phyloP scores from a whole-genome alignment of 2,329 filamentous ascomycete genomes.

The Colletotrichum sp. region DNA sequence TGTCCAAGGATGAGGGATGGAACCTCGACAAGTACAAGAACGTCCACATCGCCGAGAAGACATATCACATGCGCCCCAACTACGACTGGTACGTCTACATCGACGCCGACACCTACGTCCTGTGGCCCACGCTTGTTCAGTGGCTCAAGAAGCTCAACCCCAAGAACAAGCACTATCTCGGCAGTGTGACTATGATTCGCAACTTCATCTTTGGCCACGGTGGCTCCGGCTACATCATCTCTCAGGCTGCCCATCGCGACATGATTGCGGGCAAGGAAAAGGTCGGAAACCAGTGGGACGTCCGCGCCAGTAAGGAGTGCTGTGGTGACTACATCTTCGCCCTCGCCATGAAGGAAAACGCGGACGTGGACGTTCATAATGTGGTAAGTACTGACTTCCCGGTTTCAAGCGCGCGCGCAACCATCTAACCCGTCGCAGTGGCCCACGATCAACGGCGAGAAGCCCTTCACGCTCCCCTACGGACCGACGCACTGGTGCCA shows the following conservation, averaged over 20 bases:
- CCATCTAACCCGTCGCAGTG: constrained; percentile 36
- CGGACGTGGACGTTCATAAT: constrained; percentile 44
- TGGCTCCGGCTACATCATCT: constrained; percentile 60
- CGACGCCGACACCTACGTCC: constrained; percentile 63
- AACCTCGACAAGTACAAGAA: constrained; percentile 68
- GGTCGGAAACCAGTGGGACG: constrained; percentile 53
- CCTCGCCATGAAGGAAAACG: constrained; percentile 47
- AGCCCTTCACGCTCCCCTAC: constrained; percentile 55
- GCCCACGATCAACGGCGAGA: constrained; percentile 62
- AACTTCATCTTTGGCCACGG: constrained; percentile 57
- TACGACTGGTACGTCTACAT: constrained; percentile 66
- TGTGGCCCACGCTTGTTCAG: constrained; percentile 55
- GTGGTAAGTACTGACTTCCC: constrained; percentile 38
- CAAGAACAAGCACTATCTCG: constrained; percentile 51
- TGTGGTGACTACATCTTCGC: constrained; percentile 59
- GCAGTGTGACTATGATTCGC: constrained; percentile 49
- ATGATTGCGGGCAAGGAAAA: constrained; percentile 45
- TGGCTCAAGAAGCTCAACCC: constrained; percentile 53
- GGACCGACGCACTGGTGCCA: constrained; percentile 58
- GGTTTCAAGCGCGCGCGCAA: neutral
- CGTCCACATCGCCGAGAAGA: constrained; percentile 62
- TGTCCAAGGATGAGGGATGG: constrained; percentile 47
- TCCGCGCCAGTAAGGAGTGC: constrained; percentile 42
- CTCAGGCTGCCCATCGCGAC: constrained; percentile 54
- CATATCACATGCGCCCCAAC: constrained; percentile 52